Base-by-base conservation (phyloP, 2,329 filamentous ascomycete genomes). In the Diaporthe sp. region DNA sequence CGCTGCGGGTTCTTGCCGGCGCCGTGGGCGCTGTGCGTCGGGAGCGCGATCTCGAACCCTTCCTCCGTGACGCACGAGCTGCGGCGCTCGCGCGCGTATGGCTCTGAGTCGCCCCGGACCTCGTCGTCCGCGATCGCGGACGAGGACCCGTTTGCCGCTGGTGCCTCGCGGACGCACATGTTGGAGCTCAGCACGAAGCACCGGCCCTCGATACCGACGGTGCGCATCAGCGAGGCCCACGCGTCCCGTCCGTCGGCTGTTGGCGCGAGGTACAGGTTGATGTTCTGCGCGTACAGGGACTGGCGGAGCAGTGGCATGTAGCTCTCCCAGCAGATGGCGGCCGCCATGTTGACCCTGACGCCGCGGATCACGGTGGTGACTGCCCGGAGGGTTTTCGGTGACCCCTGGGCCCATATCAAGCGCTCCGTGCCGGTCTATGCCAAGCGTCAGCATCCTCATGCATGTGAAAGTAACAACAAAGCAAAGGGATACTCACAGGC, bases 281-380 rank as follows among this genome's bases (percentile, higher is more conserved):
- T 92, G 81, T 98, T 98, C 84, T 98, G 96, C 3, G 91, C 90
- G 83, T 98, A 98, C 51, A 98, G 88, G 22, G 92, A 90, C 82
- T 98, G 94, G 25, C 96, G 91, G 10, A 98, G 87, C 25, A 98
- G 86, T 0, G 96, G 96, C 95, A 98, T 98, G 85, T 96, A 98
- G 83, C 94, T 98, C 84, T 98, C 96, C 96, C 96, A 98, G 87
- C 96, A 98, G 79, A 98, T 97, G 4, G 95, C 96, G 4, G 94
- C 92, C 0, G 93, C 96, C 76, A 98, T 90, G 74, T 94, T 96
- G 76, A 98, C 85, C 78, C 91, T 92, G 3, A 95, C 90, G 68
- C 95, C 95, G 76, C 93, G 93, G 82, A 98, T 95, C 34, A 88
- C 91, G 1, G 95, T 95, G 37, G 91, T 93, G 1, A 98, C 91